Conservation (phyloP, 352 stramenopile genomes). For the Phytophthora agathidicida region DNA sequence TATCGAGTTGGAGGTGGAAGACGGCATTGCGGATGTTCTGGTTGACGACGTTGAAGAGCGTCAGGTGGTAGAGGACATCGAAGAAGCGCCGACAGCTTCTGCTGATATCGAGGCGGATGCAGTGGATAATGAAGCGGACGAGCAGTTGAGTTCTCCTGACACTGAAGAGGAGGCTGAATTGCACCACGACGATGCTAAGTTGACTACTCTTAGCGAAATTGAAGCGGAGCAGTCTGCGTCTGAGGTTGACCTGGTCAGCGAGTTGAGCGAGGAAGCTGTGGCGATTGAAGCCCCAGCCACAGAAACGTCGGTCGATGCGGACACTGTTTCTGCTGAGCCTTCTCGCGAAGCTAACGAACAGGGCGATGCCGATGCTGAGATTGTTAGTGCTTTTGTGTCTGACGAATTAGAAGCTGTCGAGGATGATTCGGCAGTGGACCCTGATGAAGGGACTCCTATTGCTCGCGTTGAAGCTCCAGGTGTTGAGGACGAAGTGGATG, state of each 20-base stretch:
- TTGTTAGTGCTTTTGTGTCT: neutral
- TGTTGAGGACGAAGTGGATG: conserved; percentile 2
- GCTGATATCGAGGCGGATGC: neutral
- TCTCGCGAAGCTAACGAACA: neutral
- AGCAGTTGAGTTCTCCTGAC: conserved; percentile 1
- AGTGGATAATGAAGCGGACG: neutral
- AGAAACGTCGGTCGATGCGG: conserved; percentile 4
- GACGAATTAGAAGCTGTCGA: neutral
- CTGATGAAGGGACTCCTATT: neutral
- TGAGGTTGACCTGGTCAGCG: conserved; percentile 4
- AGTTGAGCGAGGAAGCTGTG: conserved; percentile 16
- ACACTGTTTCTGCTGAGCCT: neutral
- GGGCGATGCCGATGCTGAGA: conserved; percentile 1
- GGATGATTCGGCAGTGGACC: neutral
- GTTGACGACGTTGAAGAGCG: neutral
- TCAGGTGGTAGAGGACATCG: neutral
- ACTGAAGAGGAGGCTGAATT: conserved; percentile 2
- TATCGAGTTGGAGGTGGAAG: conserved; percentile 8
- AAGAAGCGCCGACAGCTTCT: neutral
- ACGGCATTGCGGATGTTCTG: neutral
- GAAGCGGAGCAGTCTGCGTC: conserved; percentile 6
- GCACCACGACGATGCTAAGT: neutral
- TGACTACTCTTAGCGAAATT: neutral
- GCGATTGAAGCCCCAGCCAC: conserved; percentile 21
- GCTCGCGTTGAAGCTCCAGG: conserved; percentile 4